These are phyloP conservation scores for Candida mesenterica DNA, from an alignment of 1,139 yeast species.

Conservation along the genomic window DNA sequence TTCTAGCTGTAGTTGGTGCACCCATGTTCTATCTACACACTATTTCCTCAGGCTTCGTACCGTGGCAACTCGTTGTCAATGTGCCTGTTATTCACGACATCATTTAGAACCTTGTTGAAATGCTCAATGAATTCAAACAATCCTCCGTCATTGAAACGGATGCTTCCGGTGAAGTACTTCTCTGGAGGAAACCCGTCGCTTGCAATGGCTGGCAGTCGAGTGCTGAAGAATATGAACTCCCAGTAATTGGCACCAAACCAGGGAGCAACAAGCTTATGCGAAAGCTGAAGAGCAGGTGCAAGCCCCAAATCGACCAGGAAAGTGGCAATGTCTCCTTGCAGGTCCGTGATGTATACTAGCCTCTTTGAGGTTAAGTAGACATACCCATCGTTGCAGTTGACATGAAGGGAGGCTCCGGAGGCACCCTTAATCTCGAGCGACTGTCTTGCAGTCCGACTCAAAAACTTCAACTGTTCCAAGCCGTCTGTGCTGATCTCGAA, in stretches of 20 bases:
- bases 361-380: slow-evolving; percentile 38
- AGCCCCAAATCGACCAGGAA: slow-evolving; percentile 32
- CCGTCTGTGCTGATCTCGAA: slow-evolving; percentile 19
- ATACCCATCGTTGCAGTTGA: slow-evolving; percentile 24
- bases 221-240: slow-evolving; percentile 41
- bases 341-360: slow-evolving; percentile 34
- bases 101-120: slow-evolving; percentile 27
- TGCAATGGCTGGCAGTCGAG: slow-evolving; percentile 24
- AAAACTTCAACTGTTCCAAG: slow-evolving; percentile 15
- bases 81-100: slow-evolving; percentile 21
- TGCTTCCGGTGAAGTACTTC: slow-evolving; percentile 36
- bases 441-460: slow-evolving; percentile 22
- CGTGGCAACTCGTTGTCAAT: slow-evolving; percentile 48
- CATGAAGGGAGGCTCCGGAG: slow-evolving; percentile 19
- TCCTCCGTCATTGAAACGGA: slow-evolving; percentile 51
- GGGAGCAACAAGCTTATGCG: slow-evolving; percentile 46
- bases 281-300: slow-evolving; percentile 19
- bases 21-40: too few relatives aligned
- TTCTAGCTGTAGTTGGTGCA: too few relatives aligned
- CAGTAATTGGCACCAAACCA: slow-evolving; percentile 58
- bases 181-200: slow-evolving; percentile 47
- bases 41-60: slow-evolving; percentile 25
- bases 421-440: slow-evolving; percentile 14
- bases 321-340: slow-evolving; percentile 38
- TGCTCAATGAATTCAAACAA: slow-evolving; percentile 30